Evolutionary conservation across 2,329 filamentous ascomycete species (phyloP), one percentile per base, ranked within the genome.

Genomic region (Hypoxylon sp.): DNA sequence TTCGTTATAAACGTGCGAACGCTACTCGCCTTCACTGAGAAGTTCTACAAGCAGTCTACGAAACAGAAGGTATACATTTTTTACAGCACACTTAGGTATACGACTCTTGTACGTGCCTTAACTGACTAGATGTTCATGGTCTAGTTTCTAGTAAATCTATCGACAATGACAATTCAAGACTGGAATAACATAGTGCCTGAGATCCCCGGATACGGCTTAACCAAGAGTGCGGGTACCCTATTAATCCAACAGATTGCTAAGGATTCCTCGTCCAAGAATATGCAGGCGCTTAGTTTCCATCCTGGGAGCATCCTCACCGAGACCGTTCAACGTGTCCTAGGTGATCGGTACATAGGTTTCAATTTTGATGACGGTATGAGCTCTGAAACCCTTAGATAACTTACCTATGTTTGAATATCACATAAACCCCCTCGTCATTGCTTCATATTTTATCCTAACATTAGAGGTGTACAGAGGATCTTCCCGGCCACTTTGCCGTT

Each of bases 191-290:
- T 21, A 46, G 21, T 46, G 3, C 43, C 43, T 11, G 43, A 46
- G 43, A 46, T 46, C 17, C 21, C 21, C 10, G 43, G 17, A 46
- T 46, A 46, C 23, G 43, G 43, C 9, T 46, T 46, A 7, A 46
- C 21, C 43, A 46, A 23, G 19, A 23, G 21, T 11, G 17, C 43
- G 7, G 21, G 21, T 21, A 23, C 43, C 17, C 21, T 46, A 14
- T 23, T 46, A 13, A 46, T 46, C 43, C 21, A 46, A 13, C 21
- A 46, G 21, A 46, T 23, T 23, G 43, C 19, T 11, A 23, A 46
- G 43, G 43, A 46, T 7, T 21, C 43, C 23, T 46, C 43, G 43
- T 17, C 21, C 17, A 23, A 46, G 19, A 17, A 46, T 23, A 46
- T 46, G 43, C 43, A 46, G 17, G 43, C 21, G 17, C 21, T 23